Base-by-base conservation (phyloP, 257 asterid species). In the Marsdenia floribunda region DNA sequence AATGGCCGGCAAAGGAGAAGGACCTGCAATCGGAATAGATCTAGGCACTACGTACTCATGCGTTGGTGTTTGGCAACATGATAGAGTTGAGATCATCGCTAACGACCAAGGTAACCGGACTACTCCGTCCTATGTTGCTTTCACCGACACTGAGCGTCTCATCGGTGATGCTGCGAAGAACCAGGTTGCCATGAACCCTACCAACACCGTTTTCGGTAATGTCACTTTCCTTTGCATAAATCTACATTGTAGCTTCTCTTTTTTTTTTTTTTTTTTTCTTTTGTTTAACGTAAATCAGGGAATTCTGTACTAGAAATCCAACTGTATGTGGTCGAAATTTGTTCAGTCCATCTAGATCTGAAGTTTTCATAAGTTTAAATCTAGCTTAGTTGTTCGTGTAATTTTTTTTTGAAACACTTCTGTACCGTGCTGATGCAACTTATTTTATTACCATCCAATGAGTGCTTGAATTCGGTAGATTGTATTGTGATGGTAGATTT, bases 1-100 rank as follows among this genome's bases (percentile, higher is more conserved):
- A 33, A 83, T 83, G 87, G 87, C 87, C n/a, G 84, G 84, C 14
- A 83, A 79, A 74, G 86, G 86, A 21, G 86, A 83, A 75, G 86
- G 86, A 26, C 80, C 84, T 5, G 84, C 86, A 3, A 80, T 83
- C 70, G 86, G 86, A 33, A 83, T 83, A 19, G 86, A 83, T 77
- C 82, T 83, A 14, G 86, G 86, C 5, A 83, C 86, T 16, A 83
- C 86, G 3, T 80, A 83, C 29, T 80, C 84, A 0, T 80, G 87
- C 60, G 87, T 83, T 6, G 84, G 84, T 5, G 84, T 80, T 33
- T 80, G 87, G 87, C 87, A 83, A 57, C 87, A 83, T 63, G 87
- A 83, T 50, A 79, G 87, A 2, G 87, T 83, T 9, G 87, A 83
- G 73, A 83, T 83, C 54, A 83, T 80, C 2, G 85, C 85, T 21